phyloP scores from a whole-genome alignment of 2,329 filamentous ascomycete genomes.

The Monosporascus sp. region DNA sequence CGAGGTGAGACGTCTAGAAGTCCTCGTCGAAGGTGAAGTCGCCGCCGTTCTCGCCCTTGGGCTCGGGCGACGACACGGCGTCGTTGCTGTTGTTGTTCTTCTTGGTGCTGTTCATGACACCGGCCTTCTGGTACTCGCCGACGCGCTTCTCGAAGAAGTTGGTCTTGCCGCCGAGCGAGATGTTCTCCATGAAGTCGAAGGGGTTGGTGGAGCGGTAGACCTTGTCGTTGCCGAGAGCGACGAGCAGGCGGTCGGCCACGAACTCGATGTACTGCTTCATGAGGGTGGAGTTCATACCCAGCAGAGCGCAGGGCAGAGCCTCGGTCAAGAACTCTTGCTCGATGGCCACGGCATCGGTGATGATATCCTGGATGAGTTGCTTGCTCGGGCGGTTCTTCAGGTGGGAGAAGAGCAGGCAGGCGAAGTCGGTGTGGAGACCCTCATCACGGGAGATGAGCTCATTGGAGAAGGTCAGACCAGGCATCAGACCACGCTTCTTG shows the following conservation, averaged over 20 bases:
- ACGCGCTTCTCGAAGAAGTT: conserved; percentile 99
- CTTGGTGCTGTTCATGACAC: conserved; percentile 92
- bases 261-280: conserved; percentile 99
- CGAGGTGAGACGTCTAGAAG: conserved; percentile 59
- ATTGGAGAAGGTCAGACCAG: conserved; percentile 97
- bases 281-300: conserved; percentile 94
- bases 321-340: conserved; percentile 98
- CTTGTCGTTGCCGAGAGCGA: conserved; percentile 92
- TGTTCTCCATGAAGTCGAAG: conserved; percentile 99
- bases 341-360: conserved; percentile 87
- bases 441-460: conserved; percentile 99
- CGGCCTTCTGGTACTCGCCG: conserved; percentile 98
- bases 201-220: conserved; percentile 90
- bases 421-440: conserved; percentile 98
- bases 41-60: conserved; percentile 57
- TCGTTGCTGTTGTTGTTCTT: conserved; percentile 44
- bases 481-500: conserved; percentile 99
- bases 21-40: conserved; percentile 96
- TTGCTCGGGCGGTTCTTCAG: conserved; percentile 85
- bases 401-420: conserved; percentile 96
- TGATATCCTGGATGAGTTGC: conserved; percentile 77
- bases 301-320: conserved; percentile 83
- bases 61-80: conserved; percentile 38
- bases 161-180: conserved; percentile 97
- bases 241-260: conserved; percentile 88